Evolutionary conservation across 495 filamentous ascomycete genomes (phyloP).

Genomic region (Sporormia fimetaria): DNA sequence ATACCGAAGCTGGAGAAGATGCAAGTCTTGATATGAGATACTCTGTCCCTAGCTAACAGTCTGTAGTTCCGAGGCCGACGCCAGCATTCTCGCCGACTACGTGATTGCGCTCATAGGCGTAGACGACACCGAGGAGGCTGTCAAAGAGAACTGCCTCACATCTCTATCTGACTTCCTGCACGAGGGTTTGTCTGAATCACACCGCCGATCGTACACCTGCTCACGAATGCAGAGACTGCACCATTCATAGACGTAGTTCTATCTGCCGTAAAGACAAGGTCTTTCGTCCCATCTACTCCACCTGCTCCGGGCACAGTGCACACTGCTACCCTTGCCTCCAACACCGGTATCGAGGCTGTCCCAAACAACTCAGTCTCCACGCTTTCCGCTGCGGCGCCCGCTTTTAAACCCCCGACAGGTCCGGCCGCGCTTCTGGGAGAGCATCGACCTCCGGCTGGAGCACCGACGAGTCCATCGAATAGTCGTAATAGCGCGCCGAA

Average conservation of each 20-base stretch:
- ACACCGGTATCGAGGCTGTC: not conserved
- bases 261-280: constrained; percentile 52
- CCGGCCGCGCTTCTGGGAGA: constrained; percentile 20
- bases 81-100: constrained; percentile 91
- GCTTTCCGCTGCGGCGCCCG: constrained; percentile 25
- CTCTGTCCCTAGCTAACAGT: constrained; percentile 8
- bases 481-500: constrained; percentile 34
- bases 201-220: not conserved
- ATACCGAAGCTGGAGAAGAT: constrained; percentile 83
- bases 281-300: constrained; percentile 42
- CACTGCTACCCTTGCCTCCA: not conserved
- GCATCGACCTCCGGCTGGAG: too few species aligned
- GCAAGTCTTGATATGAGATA: constrained; percentile 41
- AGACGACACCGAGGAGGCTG: constrained; percentile 62
- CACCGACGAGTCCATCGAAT: constrained; percentile 9
- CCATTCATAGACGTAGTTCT: constrained; percentile 84
- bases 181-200: constrained; percentile 51
- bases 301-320: not conserved
- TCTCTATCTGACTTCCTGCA: constrained; percentile 81
- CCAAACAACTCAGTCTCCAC: constrained; percentile 25
- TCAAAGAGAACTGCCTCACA: constrained; percentile 60
- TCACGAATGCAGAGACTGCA: constrained; percentile 44
- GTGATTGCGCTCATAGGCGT: constrained; percentile 79
- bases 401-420: constrained; percentile 34
- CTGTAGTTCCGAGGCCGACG: constrained; percentile 82